These are phyloP conservation scores for Lunasporangiospora selenospora DNA, from an alignment of 192 early-diverging fungal species.

Conservation along the genomic window DNA sequence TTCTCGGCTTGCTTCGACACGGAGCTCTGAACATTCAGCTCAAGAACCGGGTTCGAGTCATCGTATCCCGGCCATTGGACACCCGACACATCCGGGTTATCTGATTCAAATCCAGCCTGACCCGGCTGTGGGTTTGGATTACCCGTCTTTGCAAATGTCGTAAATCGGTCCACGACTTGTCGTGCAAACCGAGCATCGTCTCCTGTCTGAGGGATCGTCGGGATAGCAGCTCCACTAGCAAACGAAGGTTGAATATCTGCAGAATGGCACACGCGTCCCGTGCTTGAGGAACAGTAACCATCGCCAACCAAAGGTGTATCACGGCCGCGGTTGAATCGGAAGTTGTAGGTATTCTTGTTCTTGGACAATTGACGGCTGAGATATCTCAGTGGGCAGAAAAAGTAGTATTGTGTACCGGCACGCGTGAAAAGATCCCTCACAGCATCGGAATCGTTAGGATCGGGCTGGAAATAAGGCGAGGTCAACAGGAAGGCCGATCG, in stretches of 20 bases:
- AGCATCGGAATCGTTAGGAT: conserved; percentile 13
- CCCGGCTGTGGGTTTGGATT: conserved; percentile 37
- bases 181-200: conserved; percentile 50
- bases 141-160: conserved; percentile 48
- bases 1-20: conserved; percentile 20
- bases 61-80: conserved; percentile 18
- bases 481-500: not conserved
- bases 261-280: conserved; percentile 18
- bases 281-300: conserved; percentile 4
- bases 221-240: conserved; percentile 8
- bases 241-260: conserved; percentile 25
- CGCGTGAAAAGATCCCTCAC: conserved; percentile 10
- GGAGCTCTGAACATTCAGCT: conserved; percentile 11
- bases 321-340: conserved; percentile 39
- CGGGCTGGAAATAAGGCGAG: conserved; percentile 4
- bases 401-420: conserved; percentile 27
- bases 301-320: not conserved
- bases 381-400: conserved; percentile 28
- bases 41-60: conserved; percentile 12
- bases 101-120: conserved; percentile 1
- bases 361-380: conserved; percentile 24
- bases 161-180: conserved; percentile 37
- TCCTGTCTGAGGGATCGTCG: conserved; percentile 2
- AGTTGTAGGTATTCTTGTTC: conserved; percentile 20
- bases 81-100: conserved; percentile 19